Conservation (phyloP, 371 early-diverging fungal species). For the Haplosporangium sp. region DNA sequence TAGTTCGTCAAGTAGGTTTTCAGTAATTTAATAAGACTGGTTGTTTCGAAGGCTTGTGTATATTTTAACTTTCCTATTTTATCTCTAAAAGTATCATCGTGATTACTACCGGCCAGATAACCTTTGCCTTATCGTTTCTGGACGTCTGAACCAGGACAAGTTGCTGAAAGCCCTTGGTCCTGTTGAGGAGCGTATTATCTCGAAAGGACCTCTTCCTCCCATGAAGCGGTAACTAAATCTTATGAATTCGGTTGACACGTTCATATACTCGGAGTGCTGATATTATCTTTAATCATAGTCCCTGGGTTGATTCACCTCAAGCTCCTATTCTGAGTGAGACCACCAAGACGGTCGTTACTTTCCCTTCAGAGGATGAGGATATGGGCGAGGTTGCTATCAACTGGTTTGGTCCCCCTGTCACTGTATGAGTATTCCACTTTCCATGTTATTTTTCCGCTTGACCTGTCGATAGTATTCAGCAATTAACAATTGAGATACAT, state of each 20-base stretch:
- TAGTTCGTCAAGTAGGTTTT: slow-evolving; percentile 43
- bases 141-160: slow-evolving; percentile 63
- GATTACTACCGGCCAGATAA: slow-evolving; percentile 79
- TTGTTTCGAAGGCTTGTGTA: background rate
- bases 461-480: background rate
- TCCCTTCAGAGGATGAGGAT: slow-evolving; percentile 79
- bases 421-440: slow-evolving; percentile 55
- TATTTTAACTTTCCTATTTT: background rate
- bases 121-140: slow-evolving; percentile 74
- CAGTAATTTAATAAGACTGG: background rate
- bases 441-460: background rate
- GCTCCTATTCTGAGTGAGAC: slow-evolving; percentile 64
- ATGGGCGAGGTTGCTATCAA: slow-evolving; percentile 72
- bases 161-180: slow-evolving; percentile 66
- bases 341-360: slow-evolving; percentile 64
- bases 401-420: slow-evolving; percentile 73
- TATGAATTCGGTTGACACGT: background rate
- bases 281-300: slow-evolving; percentile 51
- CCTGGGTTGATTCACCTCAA: slow-evolving; percentile 72
- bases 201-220: slow-evolving; percentile 67
- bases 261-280: background rate
- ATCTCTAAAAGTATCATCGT: slow-evolving; percentile 65
- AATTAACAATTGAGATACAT: background rate
- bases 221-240: slow-evolving; percentile 52
- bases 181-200: slow-evolving; percentile 69